Evolutionary conservation across 768 basidiomycete species (phyloP), one percentile per base, ranked within the genome.

Genomic region (Leccinum barrowsii): DNA sequence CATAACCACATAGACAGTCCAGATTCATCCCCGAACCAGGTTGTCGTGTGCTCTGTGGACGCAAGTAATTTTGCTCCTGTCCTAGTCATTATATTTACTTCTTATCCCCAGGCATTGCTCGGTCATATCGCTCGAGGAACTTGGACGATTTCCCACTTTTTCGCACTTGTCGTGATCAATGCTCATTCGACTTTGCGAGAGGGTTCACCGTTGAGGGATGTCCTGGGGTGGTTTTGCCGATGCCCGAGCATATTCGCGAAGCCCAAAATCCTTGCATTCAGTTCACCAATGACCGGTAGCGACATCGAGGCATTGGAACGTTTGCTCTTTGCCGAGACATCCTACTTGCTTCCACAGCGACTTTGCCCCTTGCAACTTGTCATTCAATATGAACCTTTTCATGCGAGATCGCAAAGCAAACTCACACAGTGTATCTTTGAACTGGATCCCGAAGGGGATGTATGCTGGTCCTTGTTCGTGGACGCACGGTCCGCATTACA

Each of bases 291-390:
- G 50, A 60, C 53, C 12, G 61, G 65, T 35, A 28, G 71, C 49
- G 70, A 73, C 52, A 71, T 76, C 59, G 60, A 77, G 28, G 70
- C 72, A 52, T 66, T 82, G 48, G 78, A 81, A 65, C 64, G 62
- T 28, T 65, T 72, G 0, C 63, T 84, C 37, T 68, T 78, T 62
- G 73, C 77, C 37, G 72, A 74, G 61, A 69, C 78, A 34, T 71
- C 68, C 60, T 76, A 77, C n/a, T 40, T 71, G 71, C 51, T 67
- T 72, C 60, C 67, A 72, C 30, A 69, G 70, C 42, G 70, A 28
- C 74, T 77, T 63, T 68, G 69, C 17, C 82, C 84, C 12, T 71
- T 66, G 26, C 85, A 87, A 65, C 59, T 80, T 2, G 79, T 88
- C 21, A 70, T 88, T 26, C 71, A 79, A 28, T 89, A 86, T 59